These are phyloP conservation scores for Musa balbisiana DNA, from an alignment of 202 grass and related monocot genomes.

Conservation along the genomic window DNA sequence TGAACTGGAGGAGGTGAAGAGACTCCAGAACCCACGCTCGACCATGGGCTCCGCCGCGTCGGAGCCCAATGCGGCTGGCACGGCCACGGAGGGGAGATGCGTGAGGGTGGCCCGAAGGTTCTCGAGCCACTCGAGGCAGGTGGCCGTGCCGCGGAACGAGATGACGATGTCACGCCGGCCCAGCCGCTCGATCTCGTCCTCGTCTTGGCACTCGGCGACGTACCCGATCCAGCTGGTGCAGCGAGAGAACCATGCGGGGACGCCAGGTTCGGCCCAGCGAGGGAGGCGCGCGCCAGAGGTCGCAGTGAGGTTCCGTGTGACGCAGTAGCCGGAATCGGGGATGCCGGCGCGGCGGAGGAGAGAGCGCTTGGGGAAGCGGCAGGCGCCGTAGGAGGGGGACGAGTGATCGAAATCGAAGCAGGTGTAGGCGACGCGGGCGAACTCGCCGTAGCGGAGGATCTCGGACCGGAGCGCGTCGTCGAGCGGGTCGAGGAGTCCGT, in stretches of 20 bases:
- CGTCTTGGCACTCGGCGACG: slow-evolving; percentile 42
- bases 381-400: slow-evolving; percentile 33
- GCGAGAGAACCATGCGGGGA: slow-evolving; percentile 12
- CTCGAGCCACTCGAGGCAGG: slow-evolving; percentile 39
- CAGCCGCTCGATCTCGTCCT: slow-evolving; percentile 37
- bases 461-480: slow-evolving; percentile 47
- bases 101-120: slow-evolving; percentile 33
- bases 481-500: slow-evolving; percentile 48
- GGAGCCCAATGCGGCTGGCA: background rate
- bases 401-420: slow-evolving; percentile 53
- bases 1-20: slow-evolving; percentile 28
- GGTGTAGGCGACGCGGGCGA: slow-evolving; percentile 55
- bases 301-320: slow-evolving; percentile 46
- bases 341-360: slow-evolving; percentile 31
- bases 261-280: slow-evolving; percentile 18
- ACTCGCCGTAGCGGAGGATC: slow-evolving; percentile 65
- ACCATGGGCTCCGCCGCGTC: slow-evolving; percentile 29
- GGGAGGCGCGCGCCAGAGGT: slow-evolving; percentile 32
- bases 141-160: slow-evolving; percentile 42
- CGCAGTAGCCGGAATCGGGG: slow-evolving; percentile 26
- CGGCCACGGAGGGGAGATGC: background rate
- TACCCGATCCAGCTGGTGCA: slow-evolving; percentile 45
- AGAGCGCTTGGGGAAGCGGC: slow-evolving; percentile 32
- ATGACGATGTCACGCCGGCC: slow-evolving; percentile 47
- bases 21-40: slow-evolving; percentile 43